Conservation (phyloP, 1,284 basidiomycete genomes). For the Pascua sp. region DNA sequence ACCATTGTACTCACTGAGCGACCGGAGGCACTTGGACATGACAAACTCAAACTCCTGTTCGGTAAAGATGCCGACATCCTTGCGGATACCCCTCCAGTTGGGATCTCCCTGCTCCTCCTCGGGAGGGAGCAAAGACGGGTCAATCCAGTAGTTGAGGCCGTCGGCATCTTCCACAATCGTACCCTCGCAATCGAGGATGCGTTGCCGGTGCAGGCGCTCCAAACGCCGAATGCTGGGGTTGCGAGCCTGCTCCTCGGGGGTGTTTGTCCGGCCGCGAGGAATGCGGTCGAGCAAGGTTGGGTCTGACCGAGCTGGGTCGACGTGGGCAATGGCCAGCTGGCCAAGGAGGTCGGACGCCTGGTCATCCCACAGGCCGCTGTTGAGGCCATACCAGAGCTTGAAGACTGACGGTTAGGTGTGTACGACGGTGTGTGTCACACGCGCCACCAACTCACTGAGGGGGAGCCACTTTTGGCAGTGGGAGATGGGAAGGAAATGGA, state of each 20-base stretch:
- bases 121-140: conserved; percentile 28
- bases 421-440: background rate
- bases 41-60: conserved; percentile 80
- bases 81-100: conserved; percentile 72
- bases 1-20: conserved; percentile 66
- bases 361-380: conserved; percentile 79
- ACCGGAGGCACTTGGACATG: conserved; percentile 79
- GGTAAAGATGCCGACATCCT: conserved; percentile 83
- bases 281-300: conserved; percentile 62
- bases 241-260: conserved; percentile 33
- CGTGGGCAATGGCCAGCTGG: conserved; percentile 67
- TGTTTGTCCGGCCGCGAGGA: conserved; percentile 49
- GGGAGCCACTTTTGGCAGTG: conserved; percentile 77
- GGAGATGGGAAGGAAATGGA: conserved; percentile 71
- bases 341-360: conserved; percentile 67
- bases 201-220: conserved; percentile 26
- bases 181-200: conserved; percentile 36
- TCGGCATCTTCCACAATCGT: conserved; percentile 56
- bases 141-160: conserved; percentile 48
- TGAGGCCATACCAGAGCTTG: conserved; percentile 75
- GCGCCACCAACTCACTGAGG: conserved; percentile 51
- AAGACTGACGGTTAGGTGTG: conserved; percentile 53
- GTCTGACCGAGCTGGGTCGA: conserved; percentile 68
- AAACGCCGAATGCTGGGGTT: conserved; percentile 29
- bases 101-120: conserved; percentile 62